Evolutionary conservation across 345 rosid species (phyloP), one percentile per base, ranked within the genome.

Genomic region (Aurinia saxatilis): DNA sequence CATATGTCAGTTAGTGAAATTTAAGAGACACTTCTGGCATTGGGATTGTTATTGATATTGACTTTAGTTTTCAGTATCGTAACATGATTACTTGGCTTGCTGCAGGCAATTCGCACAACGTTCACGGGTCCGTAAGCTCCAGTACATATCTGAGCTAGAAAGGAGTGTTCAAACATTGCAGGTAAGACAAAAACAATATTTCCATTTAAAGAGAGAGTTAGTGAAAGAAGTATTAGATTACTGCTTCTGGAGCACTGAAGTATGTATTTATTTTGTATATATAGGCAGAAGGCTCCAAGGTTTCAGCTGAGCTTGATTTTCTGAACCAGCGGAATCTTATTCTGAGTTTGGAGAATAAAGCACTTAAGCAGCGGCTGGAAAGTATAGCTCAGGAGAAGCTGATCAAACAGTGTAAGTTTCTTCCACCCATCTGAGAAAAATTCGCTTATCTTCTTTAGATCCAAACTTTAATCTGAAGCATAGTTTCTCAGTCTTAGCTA

Each of bases 101-200:
- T 75, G 69, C 76, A 95, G 99, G 86, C 99, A 90, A 87, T 95
- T 90, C 50, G 99, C 99, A 64, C 99, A 95, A 60, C 89, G 99
- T 31, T 95, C 99, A 48, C 75, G 99, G 63, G 97, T 90, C 18
- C 87, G 99, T 18, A 95, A 95, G 76, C 97, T 95, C 66, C 99
- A 95, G 78, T 90, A 90, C 77, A 95, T 95, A 74, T 91, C 99
- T 77, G 99, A 95, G 78, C 75, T 90, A 75, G 99, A 95, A 84
- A 84, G 91, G 58, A 88, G 84, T 75, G 99, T 95, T 30, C 97
- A 95, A 78, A 81, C 86, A 76, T 88, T 95, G 72, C 96, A 95
- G 91, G 99, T 75, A 71, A 78, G 75, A 71, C 39, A 39, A 19
- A 17, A 54, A 36, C 8, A 8, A 19, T 18, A 10, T 8, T 62